Evolutionary conservation across 2,329 filamentous ascomycete genomes (phyloP).

Genomic region (Bipolaris oryzae): DNA sequence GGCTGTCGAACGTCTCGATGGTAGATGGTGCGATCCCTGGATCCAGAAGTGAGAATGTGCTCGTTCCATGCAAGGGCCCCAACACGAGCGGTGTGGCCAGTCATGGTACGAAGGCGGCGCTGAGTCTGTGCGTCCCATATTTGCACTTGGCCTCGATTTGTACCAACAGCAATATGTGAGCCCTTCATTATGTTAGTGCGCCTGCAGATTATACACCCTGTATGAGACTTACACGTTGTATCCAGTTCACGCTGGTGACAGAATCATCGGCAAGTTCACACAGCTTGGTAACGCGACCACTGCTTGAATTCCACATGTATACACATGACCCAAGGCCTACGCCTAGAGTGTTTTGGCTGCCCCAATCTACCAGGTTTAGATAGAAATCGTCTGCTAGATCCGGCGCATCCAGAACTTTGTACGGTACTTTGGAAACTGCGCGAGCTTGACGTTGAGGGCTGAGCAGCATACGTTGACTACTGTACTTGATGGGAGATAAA

Average conservation of each 20-base stretch:
- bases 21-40: constrained; percentile 89
- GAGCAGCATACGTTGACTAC: constrained; percentile 90
- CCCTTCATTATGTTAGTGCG: constrained; percentile 57
- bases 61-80: constrained; percentile 97
- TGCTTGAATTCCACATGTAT: constrained; percentile 97
- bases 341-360: constrained; percentile 89
- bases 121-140: constrained; percentile 96
- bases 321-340: constrained; percentile 92
- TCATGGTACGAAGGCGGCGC: constrained; percentile 90
- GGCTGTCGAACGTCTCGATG: constrained; percentile 94
- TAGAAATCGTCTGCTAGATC: constrained; percentile 98
- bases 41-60: constrained; percentile 94
- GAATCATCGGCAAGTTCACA: constrained; percentile 92
- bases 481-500: constrained; percentile 88
- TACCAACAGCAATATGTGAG: constrained; percentile 93
- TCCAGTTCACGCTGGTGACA: constrained; percentile 97
- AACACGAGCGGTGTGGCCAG: constrained; percentile 89
- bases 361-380: constrained; percentile 96
- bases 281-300: constrained; percentile 88
- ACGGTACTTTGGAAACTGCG: constrained; percentile 93
- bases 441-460: constrained; percentile 87
- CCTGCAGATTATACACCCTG: background rate
- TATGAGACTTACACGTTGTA: constrained; percentile 70
- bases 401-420: constrained; percentile 95
- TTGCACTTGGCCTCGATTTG: constrained; percentile 90